Percentiles rank a stretch among this genome's conserved stretches.
These are phyloP conservation scores for Penicillium psychrosexuale DNA, from an alignment of 2,329 filamentous ascomycete genomes.

Conservation along the genomic window DNA sequence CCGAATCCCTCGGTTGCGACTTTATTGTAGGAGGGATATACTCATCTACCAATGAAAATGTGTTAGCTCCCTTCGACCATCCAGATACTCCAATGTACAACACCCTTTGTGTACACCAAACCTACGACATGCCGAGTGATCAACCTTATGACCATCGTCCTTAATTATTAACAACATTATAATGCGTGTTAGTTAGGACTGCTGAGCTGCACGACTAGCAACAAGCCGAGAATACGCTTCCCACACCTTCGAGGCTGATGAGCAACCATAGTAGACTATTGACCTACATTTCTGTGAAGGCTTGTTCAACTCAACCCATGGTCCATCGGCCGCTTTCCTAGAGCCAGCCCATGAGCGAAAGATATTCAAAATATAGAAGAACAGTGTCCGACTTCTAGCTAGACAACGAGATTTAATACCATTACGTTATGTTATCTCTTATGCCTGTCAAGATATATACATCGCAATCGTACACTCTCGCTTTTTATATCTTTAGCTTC, in stretches of 20 bases:
- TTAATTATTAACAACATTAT: too few relatives aligned
- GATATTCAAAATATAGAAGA: not conserved
- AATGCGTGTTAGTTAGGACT: too few relatives aligned
- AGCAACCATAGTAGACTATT: not conserved
- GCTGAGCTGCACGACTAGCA: not conserved
- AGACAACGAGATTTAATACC: not conserved
- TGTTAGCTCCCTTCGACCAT: too few relatives aligned
- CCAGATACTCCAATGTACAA: too few relatives aligned
- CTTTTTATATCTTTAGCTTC: not conserved
- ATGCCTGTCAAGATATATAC: not conserved
- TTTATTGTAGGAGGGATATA: too few relatives aligned
- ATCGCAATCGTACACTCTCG: too few relatives aligned
- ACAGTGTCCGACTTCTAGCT: not conserved
- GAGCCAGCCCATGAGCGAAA: not conserved
- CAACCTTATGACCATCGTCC: too few relatives aligned
- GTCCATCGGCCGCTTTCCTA: not conserved
- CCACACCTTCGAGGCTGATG: not conserved
- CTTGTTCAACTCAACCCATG: not conserved
- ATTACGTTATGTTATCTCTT: not conserved
- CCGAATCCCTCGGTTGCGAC: too few relatives aligned
- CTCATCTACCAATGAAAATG: too few relatives aligned
- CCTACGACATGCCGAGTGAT: too few relatives aligned
- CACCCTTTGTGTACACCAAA: too few relatives aligned
- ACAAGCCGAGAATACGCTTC: not conserved
- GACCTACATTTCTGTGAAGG: not conserved